A percentile compares a stretch with the other conserved stretches of the same genome.
These are phyloP conservation scores for Ophiostoma sp. DNA, from an alignment of 2,329 filamentous ascomycete species.

Conservation along the genomic window DNA sequence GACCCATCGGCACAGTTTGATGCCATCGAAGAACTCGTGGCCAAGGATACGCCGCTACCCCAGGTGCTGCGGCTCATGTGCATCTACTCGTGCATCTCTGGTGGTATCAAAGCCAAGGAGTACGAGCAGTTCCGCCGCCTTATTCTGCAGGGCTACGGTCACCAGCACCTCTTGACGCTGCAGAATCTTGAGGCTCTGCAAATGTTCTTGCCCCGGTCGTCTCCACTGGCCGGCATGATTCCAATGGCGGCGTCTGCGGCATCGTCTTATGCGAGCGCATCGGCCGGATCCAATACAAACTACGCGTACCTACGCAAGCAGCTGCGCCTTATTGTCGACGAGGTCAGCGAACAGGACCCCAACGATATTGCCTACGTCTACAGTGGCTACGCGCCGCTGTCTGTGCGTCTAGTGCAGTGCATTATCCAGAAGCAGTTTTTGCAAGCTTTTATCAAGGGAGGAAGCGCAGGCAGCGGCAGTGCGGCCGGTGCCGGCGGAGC, in stretches of 20 bases:
- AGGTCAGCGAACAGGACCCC: constrained; percentile 90
- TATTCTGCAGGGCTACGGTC: constrained; percentile 87
- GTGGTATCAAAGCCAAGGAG: constrained; percentile 82
- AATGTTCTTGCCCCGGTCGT: constrained; percentile 71
- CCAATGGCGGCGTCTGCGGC: constrained; percentile 59
- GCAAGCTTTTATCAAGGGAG: constrained; percentile 59
- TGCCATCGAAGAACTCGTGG: constrained; percentile 88
- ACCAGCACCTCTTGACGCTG: constrained; percentile 88
- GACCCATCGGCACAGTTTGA: constrained; percentile 88
- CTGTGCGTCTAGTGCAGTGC: constrained; percentile 84
- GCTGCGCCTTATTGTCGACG: constrained; percentile 85
- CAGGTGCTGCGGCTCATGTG: constrained; percentile 81
- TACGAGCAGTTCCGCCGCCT: constrained; percentile 84
- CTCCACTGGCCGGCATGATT: constrained; percentile 74
- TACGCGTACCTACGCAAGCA: constrained; percentile 83
- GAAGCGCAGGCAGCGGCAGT: background rate
- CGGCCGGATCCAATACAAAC: constrained; percentile 67
- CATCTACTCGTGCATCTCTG: constrained; percentile 83
- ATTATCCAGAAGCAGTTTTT: constrained; percentile 87
- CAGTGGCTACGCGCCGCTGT: constrained; percentile 91
- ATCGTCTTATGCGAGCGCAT: constrained; percentile 31
- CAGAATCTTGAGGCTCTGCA: constrained; percentile 84
- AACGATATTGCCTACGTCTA: constrained; percentile 98
- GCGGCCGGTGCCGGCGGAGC: background rate
- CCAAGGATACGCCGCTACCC: constrained; percentile 73